These are phyloP conservation scores for Exidia glandulosa DNA, from an alignment of 768 basidiomycete species.

Conservation along the genomic window DNA sequence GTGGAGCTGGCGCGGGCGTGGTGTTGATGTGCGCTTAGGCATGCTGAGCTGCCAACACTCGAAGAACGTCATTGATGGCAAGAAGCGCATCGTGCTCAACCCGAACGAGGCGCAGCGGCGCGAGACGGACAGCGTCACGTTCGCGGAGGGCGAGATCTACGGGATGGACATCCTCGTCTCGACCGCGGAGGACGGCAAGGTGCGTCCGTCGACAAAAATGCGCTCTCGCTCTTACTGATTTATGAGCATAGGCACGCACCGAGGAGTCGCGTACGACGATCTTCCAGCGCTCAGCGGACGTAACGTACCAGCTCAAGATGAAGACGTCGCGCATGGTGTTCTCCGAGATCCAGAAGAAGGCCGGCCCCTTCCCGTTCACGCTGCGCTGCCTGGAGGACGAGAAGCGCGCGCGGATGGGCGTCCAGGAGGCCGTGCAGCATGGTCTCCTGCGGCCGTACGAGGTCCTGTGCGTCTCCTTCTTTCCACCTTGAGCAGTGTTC, in stretches of 20 bases:
- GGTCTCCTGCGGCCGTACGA: constrained; percentile 90
- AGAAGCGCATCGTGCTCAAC: constrained; percentile 90
- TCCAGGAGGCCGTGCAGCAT: constrained; percentile 94
- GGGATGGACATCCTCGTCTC: constrained; percentile 89
- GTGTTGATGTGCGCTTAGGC: constrained; percentile 31
- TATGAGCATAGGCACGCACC: constrained; percentile 57
- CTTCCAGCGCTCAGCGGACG: constrained; percentile 76
- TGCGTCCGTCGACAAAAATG: constrained; percentile 20
- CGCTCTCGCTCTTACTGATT: neutral
- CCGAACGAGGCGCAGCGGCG: constrained; percentile 74
- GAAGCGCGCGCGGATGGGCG: constrained; percentile 88
- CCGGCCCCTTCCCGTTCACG: constrained; percentile 97
- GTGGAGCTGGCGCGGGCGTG: neutral
- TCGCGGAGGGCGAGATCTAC: constrained; percentile 91
- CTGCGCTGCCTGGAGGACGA: constrained; percentile 90
- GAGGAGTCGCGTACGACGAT: constrained; percentile 88
- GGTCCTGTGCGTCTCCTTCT: constrained; percentile 52
- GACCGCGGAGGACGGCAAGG: constrained; percentile 86
- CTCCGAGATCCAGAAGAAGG: constrained; percentile 95
- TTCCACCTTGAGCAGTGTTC: neutral
- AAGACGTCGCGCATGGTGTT: constrained; percentile 95
- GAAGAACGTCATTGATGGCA: constrained; percentile 92
- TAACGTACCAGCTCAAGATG: constrained; percentile 95
- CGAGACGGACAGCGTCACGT: constrained; percentile 75
- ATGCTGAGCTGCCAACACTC: constrained; percentile 93